These are phyloP conservation scores for Phytophthora pseudosyringae DNA, from an alignment of 352 stramenopile species.

Conservation along the genomic window DNA sequence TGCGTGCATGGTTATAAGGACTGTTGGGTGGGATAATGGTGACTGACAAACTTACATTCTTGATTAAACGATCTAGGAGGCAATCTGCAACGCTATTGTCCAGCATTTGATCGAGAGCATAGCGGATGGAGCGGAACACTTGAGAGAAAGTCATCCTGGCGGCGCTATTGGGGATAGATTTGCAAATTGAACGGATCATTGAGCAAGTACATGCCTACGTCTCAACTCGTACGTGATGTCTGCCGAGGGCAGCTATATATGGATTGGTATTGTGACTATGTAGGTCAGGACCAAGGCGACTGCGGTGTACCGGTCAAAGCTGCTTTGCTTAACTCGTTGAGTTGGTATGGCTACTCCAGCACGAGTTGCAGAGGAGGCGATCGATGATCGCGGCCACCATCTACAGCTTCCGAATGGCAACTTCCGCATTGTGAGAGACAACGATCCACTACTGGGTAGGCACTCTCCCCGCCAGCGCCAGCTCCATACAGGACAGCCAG, in stretches of 20 bases:
- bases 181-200: constrained; percentile 21
- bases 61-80: constrained; percentile 48
- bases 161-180: constrained; percentile 65
- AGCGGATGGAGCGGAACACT: constrained; percentile 32
- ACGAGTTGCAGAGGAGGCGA: background rate
- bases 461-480: constrained; percentile 41
- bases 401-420: constrained; percentile 50
- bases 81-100: constrained; percentile 75
- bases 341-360: constrained; percentile 10
- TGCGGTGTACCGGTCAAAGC: background rate
- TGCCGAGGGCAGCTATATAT: constrained; percentile 7
- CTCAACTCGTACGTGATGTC: background rate
- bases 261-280: background rate
- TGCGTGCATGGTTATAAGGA: too few relatives aligned
- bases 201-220: too few relatives aligned
- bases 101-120: constrained; percentile 60
- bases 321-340: background rate
- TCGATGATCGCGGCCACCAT: constrained; percentile 25
- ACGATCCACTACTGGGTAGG: constrained; percentile 41
- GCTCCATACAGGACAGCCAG: constrained; percentile 8
- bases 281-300: background rate
- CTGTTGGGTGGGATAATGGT: background rate
- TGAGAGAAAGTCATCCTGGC: constrained; percentile 71
- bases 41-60: background rate
- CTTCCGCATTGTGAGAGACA: constrained; percentile 32